Base-by-base conservation (phyloP, 2,329 filamentous ascomycete species). In the Calonectria leucothoes region DNA sequence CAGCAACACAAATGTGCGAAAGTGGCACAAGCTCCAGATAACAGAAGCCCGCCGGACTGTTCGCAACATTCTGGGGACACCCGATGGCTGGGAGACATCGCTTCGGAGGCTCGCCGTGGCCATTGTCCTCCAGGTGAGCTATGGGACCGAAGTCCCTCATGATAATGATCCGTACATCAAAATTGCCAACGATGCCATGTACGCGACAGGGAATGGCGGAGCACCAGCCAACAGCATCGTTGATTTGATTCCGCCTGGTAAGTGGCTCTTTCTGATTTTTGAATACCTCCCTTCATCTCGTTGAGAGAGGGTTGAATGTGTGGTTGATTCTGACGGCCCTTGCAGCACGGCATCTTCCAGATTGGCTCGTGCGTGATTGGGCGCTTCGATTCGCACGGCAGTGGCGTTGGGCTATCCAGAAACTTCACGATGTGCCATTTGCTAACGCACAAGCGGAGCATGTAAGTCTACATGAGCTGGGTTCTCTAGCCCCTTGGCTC, bases 181-280 rank as follows among this genome's bases (percentile, higher is more conserved):
- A 63, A 82, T 82, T 31, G 80, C 81, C 55, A 78, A 82, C 63
- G 78, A 82, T 52, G 81, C 81, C 27, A 81, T 82, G 77, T 78
- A 82, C 66, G 80, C 81, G 31, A 82, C 81, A 27, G 76, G 81
- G 2, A 82, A 82, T 39, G 81, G 81, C 17, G 81, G 81, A 39
- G 78, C 81, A 45, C 81, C 80, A 11, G 81, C 79, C 27, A 79
- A 80, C 71, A 82, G 80, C 55, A 75, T 88, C 25, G 85, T 89
- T 51, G 88, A 89, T 74, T 79, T 88, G 65, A 85, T 89, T 63
- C 88, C 88, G 3, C 61, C 75, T 17, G 81, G 82, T 83, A 78
- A 69, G 55, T 15, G 23, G 12, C 14, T 25, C 31, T 23, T 11
- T 37, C 35, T 25, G 23, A 27, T 37, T 23, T 23, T 49, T 63